Base-by-base conservation (phyloP, 2,329 filamentous ascomycete species). In the Apiospora malaysiana region DNA sequence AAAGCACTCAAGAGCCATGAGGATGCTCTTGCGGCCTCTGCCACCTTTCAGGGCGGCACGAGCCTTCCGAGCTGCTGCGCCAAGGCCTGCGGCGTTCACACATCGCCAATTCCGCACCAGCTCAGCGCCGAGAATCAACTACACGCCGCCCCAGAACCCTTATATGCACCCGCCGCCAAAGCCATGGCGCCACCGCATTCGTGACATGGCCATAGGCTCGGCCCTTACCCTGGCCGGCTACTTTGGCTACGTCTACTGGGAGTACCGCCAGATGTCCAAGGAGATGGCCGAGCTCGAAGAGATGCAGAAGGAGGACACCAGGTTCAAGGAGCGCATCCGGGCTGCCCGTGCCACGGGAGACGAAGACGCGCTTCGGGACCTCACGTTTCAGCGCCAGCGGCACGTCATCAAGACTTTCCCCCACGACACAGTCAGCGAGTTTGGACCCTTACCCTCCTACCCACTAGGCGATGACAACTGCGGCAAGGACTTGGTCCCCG, bases 101-200 rank as follows among this genome's bases (percentile, higher is more conserved):
- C 25, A 42, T 37, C 63, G 63, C 40, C 65, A 45, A 46, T 67
- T 67, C n/a, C 65, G 65, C 65, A 46, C 65, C 23, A 10, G 40
- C 43, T 18, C 65, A 43, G 45, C 46, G 8, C 46, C 27, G 32
- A n/a, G 37, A 25, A 42, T 40, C 46, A 49, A 68, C 67, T 68
- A 68, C 67, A 68, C 46, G n/a, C 67, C 67, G 16, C 67, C 67
- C 16, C 67, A 68, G 67, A 49, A 47, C 67, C 67, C 67, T n/a
- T 51, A 37, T 23, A 51, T 25, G 21, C 46, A 68, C 27, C 67
- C 45, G 4, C 67, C 45, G 46, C 67, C 67, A 5, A 51, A 68
- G 23, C 67, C 67, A 42, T 68, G 67, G 67, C 67, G 32, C n/a
- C 67, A 68, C 47, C 67, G 67, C 25, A n/a, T 68, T 21, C 67